These are phyloP conservation scores for Candida alai DNA, from an alignment of 805 yeast genomes.

Conservation along the genomic window DNA sequence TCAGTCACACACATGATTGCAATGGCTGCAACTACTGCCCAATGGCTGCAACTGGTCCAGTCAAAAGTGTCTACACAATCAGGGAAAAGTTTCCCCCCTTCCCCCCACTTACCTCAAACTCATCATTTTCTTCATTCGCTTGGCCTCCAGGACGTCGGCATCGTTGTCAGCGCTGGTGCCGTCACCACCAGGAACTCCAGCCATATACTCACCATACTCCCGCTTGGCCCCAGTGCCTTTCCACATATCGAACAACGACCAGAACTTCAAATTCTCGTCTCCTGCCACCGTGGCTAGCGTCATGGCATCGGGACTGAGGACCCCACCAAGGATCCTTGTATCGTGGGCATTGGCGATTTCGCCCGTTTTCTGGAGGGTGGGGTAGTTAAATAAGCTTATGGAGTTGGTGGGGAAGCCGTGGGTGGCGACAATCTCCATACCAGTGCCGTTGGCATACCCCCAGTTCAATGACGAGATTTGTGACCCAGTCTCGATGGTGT, in stretches of 20 bases:
- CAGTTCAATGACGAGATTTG: constrained; percentile 93
- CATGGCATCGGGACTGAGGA: constrained; percentile 84
- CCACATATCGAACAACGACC: constrained; percentile 74
- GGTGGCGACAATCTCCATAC: constrained; percentile 82
- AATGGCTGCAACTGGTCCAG: too few relatives aligned
- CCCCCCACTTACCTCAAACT: constrained; percentile 10
- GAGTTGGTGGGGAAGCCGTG: constrained; percentile 91
- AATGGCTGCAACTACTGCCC: too few relatives aligned
- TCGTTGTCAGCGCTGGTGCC: constrained; percentile 9
- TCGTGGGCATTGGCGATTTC: constrained; percentile 87
- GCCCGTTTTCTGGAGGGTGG: constrained; percentile 81
- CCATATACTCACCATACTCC: constrained; percentile 15
- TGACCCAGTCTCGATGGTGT: constrained; percentile 85
- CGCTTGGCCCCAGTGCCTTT: constrained; percentile 22
- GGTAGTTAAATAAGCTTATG: constrained; percentile 79
- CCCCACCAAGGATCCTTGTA: constrained; percentile 76
- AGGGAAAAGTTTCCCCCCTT: too few relatives aligned
- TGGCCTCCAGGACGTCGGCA: constrained; percentile 15
- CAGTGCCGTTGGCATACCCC: constrained; percentile 76
- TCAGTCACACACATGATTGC: too few relatives aligned
- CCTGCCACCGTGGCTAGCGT: constrained; percentile 94
- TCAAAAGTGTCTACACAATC: too few relatives aligned
- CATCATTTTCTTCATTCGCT: constrained; percentile 24
- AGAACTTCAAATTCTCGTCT: constrained; percentile 93
- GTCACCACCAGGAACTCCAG: constrained; percentile 12